phyloP scores from a whole-genome alignment of 225 moss, liverwort and hornwort species.

The Pleurozium schreberi region DNA sequence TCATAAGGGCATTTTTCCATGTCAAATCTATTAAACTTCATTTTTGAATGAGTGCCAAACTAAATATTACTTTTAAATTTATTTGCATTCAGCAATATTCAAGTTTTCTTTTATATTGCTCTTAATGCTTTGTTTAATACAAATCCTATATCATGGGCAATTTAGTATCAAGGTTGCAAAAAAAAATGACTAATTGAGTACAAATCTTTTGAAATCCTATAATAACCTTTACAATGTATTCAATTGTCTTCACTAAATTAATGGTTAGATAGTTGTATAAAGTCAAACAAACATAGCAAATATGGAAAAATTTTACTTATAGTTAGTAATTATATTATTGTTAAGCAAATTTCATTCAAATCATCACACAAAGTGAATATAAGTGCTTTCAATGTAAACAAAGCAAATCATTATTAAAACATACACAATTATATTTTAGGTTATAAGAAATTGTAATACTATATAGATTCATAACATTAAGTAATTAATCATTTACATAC shows the following conservation, averaged over 20 bases:
- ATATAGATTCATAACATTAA: no score
- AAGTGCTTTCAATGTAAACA: no score
- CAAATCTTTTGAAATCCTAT: no score
- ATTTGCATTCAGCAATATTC: no score
- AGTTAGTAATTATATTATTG: background rate
- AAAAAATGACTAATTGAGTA: no score
- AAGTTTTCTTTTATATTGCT: rapidly evolving
- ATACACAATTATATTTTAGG: no score
- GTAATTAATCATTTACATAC: no score
- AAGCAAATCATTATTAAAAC: no score
- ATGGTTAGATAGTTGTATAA: background rate
- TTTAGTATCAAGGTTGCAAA: background rate
- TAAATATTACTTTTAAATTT: background rate
- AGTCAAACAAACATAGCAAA: background rate
- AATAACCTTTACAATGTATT: background rate
- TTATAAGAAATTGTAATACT: background rate
- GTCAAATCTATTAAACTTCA: no score
- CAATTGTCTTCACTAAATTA: background rate
- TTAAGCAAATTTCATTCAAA: background rate
- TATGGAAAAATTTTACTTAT: background rate
- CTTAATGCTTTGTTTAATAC: background rate
- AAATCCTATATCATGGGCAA: background rate
- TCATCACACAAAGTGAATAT: background rate
- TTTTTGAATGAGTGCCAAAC: background rate
- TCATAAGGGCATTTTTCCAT: background rate